phyloP scores from a whole-genome alignment of 192 early-diverging fungal species.

The Lobosporangium transversale region DNA sequence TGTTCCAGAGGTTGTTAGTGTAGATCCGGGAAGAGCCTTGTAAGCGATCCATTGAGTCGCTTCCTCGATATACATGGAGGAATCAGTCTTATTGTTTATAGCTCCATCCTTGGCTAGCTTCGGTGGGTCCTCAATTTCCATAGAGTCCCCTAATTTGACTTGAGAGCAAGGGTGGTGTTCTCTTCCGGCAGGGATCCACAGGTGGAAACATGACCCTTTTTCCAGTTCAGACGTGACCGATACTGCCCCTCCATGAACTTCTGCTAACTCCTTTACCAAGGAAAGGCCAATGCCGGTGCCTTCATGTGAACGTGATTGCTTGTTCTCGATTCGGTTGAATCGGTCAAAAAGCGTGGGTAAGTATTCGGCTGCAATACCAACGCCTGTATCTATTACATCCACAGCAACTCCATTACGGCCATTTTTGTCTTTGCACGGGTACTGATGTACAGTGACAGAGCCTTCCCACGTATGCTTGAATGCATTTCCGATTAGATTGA shows the following conservation, averaged over 20 bases:
- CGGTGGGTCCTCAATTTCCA: not conserved
- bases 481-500: conserved; percentile 65
- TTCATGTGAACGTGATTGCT: conserved; percentile 63
- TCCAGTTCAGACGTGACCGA: conserved; percentile 52
- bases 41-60: conserved; percentile 45
- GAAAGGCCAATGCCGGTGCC: conserved; percentile 71
- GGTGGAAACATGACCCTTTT: conserved; percentile 58
- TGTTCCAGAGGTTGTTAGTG: conserved; percentile 31
- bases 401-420: conserved; percentile 43
- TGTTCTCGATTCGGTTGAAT: conserved; percentile 68
- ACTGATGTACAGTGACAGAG: conserved; percentile 60
- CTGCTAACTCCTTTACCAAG: conserved; percentile 63
- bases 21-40: conserved; percentile 38
- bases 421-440: conserved; percentile 52
- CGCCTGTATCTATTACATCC: conserved; percentile 51
- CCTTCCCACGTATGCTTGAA: conserved; percentile 62
- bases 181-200: conserved; percentile 61
- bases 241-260: conserved; percentile 62
- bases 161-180: conserved; percentile 56
- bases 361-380: conserved; percentile 63
- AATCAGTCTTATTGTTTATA: conserved; percentile 45
- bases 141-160: conserved; percentile 41
- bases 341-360: conserved; percentile 63
- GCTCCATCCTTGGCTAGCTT: not conserved
- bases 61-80: conserved; percentile 43